phyloP scores from a whole-genome alignment of 768 basidiomycete genomes.

The Russula sp. region DNA sequence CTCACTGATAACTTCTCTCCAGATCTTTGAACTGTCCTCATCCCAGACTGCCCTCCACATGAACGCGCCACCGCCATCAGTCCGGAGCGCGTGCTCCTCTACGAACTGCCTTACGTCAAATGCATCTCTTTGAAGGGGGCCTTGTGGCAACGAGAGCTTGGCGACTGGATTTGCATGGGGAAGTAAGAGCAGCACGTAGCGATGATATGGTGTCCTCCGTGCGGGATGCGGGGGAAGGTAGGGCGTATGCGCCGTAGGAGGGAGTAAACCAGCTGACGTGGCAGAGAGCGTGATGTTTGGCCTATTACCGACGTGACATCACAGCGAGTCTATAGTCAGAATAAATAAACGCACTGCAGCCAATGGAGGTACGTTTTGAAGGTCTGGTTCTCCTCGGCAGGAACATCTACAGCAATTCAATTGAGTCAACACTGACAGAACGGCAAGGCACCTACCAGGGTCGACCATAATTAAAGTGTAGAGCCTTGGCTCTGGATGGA shows the following conservation, averaged over 20 bases:
- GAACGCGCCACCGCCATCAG: slow-evolving; percentile 62
- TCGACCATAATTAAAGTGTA: slow-evolving; percentile 91
- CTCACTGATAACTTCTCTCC: slow-evolving; percentile 62
- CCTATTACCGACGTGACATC: slow-evolving; percentile 34
- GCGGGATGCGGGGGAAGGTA: slow-evolving; percentile 94
- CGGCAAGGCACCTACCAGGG: slow-evolving; percentile 47
- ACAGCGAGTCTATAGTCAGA: slow-evolving; percentile 16
- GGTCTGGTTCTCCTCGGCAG: slow-evolving; percentile 57
- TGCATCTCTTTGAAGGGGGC: slow-evolving; percentile 38
- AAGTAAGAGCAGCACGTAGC: slow-evolving; percentile 74
- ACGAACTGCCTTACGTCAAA: slow-evolving; percentile 68
- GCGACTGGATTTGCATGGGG: slow-evolving; percentile 48
- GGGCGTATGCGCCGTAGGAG: slow-evolving; percentile 51
- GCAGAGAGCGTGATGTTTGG: slow-evolving; percentile 79
- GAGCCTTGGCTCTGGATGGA: slow-evolving; percentile 70
- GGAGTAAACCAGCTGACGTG: slow-evolving; percentile 36
- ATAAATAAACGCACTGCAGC: slow-evolving; percentile 52
- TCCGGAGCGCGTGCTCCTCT: slow-evolving; percentile 47
- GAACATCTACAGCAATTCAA: slow-evolving; percentile 53
- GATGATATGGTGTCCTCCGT: slow-evolving; percentile 83
- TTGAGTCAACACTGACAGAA: not conserved
- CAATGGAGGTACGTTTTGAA: slow-evolving; percentile 80
- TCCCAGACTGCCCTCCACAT: slow-evolving; percentile 85
- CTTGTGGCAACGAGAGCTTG: slow-evolving; percentile 28
- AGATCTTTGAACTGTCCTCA: slow-evolving; percentile 56